Evolutionary conservation across 805 yeast species (phyloP).

Genomic region (Cyberlindnera bimundalis): DNA sequence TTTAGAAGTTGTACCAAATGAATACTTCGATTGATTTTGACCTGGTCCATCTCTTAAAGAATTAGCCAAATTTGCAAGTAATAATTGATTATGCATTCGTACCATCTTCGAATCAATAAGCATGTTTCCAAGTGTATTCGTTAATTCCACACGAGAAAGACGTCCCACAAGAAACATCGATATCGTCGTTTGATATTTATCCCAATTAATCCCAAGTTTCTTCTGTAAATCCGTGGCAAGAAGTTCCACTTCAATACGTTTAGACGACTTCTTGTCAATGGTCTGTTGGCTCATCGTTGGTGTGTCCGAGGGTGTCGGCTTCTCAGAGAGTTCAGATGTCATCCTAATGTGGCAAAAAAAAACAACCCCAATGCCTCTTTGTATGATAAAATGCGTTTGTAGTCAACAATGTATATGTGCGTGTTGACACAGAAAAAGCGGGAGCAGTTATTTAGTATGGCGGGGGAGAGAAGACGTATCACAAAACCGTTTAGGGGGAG

Average conservation of each 20-base stretch:
- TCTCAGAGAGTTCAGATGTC: conserved; percentile 12
- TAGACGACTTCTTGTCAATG: conserved; percentile 11
- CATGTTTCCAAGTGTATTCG: conserved; percentile 52
- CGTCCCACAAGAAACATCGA: conserved; percentile 76
- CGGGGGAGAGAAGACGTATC: too few relatives aligned
- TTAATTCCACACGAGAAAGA: conserved; percentile 72
- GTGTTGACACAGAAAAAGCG: too few relatives aligned
- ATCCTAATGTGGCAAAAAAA: conserved; percentile 3
- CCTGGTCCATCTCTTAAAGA: conserved; percentile 76
- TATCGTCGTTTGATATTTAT: conserved; percentile 73
- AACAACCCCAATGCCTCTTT: too few relatives aligned
- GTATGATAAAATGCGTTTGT: too few relatives aligned
- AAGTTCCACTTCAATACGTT: conserved; percentile 56
- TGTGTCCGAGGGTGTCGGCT: conserved; percentile 15
- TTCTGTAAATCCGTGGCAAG: conserved; percentile 72
- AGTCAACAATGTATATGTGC: too few relatives aligned
- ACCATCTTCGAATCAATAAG: conserved; percentile 35
- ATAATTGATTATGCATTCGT: conserved; percentile 76
- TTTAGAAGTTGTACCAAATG: conserved; percentile 28
- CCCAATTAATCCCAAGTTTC: conserved; percentile 76
- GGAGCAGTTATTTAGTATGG: too few relatives aligned
- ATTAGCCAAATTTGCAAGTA: conserved; percentile 80
- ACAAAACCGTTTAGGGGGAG: too few relatives aligned
- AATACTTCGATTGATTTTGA: conserved; percentile 26
- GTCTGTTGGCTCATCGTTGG: conserved; percentile 16